Conservation (phyloP, 1,284 basidiomycete genomes). For the Kalmanozyma brasiliensis region DNA sequence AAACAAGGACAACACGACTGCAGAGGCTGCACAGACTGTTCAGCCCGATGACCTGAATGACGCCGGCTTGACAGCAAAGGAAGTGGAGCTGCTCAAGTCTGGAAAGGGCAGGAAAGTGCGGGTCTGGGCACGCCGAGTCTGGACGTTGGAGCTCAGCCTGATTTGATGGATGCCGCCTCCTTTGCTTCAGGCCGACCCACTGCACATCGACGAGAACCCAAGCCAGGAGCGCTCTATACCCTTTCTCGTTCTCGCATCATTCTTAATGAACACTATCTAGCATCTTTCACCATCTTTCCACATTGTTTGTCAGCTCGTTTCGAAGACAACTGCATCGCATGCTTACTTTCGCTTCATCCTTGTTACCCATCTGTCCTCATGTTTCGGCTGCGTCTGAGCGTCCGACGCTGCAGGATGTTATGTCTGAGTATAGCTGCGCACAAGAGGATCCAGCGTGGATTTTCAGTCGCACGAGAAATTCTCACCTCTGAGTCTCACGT, state of each 20-base stretch:
- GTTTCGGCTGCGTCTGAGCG: too few relatives aligned
- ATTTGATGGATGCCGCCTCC: conserved; percentile 69
- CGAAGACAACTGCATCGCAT: background rate
- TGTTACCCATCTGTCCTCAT: background rate
- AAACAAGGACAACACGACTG: conserved; percentile 4
- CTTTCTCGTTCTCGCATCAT: background rate
- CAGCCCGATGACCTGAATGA: conserved; percentile 24
- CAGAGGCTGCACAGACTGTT: conserved; percentile 5
- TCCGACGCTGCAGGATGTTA: too few relatives aligned
- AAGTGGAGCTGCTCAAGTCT: conserved; percentile 56
- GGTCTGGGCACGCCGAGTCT: conserved; percentile 96
- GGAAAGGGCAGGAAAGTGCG: conserved; percentile 61
- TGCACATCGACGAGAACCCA: background rate
- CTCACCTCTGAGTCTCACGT: conserved; percentile 14
- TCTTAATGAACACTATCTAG: conserved; percentile 1
- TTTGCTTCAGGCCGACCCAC: background rate
- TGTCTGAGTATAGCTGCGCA: too few relatives aligned
- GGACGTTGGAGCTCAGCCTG: conserved; percentile 95
- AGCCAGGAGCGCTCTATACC: conserved; percentile 37
- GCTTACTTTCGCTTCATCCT: background rate
- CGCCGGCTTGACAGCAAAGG: conserved; percentile 56
- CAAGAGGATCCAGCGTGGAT: background rate
- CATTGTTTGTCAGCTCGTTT: background rate
- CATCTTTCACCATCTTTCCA: background rate
- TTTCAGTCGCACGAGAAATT: conserved; percentile 25